Conservation (phyloP, 352 stramenopile species). For the Phytophthora meadii region DNA sequence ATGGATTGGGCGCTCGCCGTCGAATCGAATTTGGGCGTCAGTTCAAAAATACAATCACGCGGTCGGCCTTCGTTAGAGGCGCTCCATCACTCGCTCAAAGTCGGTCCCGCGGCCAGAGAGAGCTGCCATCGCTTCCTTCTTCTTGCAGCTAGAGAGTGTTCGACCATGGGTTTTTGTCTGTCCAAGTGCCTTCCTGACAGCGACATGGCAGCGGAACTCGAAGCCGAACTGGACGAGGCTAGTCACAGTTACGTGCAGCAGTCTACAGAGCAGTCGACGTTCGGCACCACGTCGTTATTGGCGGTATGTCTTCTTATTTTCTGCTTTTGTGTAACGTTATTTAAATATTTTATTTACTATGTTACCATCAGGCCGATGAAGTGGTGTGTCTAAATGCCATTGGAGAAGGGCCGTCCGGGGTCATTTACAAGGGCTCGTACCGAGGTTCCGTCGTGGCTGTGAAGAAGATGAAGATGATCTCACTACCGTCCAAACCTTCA, state of each 20-base stretch:
- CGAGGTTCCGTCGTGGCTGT: constrained; percentile 84
- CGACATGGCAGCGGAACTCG: constrained; percentile 86
- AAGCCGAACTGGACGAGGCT: constrained; percentile 82
- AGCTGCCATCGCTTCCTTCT: not conserved
- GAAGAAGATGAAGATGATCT: constrained; percentile 89
- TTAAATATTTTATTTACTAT: not conserved
- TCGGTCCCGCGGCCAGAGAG: constrained; percentile 18
- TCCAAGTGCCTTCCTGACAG: constrained; percentile 85
- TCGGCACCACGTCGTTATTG: constrained; percentile 79
- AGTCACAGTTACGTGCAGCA: constrained; percentile 63
- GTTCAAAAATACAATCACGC: constrained; percentile 32
- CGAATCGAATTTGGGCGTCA: not conserved
- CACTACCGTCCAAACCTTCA: constrained; percentile 56
- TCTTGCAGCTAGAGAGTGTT: not conserved
- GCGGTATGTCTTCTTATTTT: constrained; percentile 47
- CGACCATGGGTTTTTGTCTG: constrained; percentile 85
- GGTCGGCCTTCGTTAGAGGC: constrained; percentile 24
- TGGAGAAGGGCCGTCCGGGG: constrained; percentile 77
- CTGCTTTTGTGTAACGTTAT: not conserved
- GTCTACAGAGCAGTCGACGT: constrained; percentile 52
- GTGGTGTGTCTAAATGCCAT: constrained; percentile 83
- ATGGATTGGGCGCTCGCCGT: not conserved
- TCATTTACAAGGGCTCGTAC: constrained; percentile 89
- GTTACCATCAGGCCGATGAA: constrained; percentile 67
- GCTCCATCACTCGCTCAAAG: constrained; percentile 24